phyloP scores from a whole-genome alignment of 768 basidiomycete genomes.

The Mycena rebaudengoi region DNA sequence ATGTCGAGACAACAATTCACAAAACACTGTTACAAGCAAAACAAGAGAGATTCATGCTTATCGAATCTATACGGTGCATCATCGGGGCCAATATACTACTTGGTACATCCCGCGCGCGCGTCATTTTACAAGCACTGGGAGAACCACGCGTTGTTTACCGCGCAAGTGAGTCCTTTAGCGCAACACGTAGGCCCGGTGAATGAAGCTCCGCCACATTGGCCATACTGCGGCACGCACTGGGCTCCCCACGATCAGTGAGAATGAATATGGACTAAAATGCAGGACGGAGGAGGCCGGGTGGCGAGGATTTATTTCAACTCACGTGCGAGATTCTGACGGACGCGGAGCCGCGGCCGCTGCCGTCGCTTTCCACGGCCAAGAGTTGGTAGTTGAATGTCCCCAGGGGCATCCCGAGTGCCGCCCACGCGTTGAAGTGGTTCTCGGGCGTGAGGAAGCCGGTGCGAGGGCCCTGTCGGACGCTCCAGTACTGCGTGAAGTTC shows the following conservation, averaged over 20 bases:
- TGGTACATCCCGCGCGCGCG: too few relatives aligned
- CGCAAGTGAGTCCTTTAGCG: neutral
- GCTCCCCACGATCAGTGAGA: neutral
- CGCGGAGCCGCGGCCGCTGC: constrained; percentile 28
- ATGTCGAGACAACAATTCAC: too few relatives aligned
- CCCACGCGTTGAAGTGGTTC: constrained; percentile 42
- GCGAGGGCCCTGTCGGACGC: too few relatives aligned
- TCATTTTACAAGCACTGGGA: too few relatives aligned
- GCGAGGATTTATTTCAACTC: too few relatives aligned
- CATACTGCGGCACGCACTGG: neutral
- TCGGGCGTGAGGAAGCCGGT: constrained; percentile 5
- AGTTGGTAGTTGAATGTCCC: constrained; percentile 39
- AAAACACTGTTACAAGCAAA: too few relatives aligned
- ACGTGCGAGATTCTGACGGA: neutral
- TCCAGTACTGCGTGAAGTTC: too few relatives aligned
- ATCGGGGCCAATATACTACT: too few relatives aligned
- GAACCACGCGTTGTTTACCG: neutral
- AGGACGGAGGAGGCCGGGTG: too few relatives aligned
- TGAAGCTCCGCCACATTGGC: neutral
- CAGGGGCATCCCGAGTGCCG: constrained; percentile 28
- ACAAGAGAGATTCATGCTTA: too few relatives aligned
- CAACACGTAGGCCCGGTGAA: neutral
- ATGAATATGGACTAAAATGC: neutral
- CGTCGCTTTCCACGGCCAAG: constrained; percentile 38
- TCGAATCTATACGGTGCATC: too few relatives aligned